Conservation (phyloP, 345 rosid species). For the Erucastrum elatum region DNA sequence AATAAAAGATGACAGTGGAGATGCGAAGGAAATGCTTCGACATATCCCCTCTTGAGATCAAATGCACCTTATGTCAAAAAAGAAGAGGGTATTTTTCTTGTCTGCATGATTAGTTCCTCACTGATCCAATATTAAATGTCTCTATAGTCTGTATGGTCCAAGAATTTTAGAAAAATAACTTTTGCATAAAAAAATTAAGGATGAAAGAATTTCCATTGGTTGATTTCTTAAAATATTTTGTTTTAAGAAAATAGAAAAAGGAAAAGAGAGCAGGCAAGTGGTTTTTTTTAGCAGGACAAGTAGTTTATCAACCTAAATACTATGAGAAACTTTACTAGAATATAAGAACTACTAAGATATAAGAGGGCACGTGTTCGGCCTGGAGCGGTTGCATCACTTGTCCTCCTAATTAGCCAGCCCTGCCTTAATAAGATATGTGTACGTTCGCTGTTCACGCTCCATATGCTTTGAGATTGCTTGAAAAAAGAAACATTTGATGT, state of each 20-base stretch:
- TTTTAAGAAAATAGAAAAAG: not conserved
- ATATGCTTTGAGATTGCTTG: conserved; percentile 59
- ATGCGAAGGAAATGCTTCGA: no score
- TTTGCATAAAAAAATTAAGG: conserved; percentile 1
- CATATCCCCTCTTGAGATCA: not conserved
- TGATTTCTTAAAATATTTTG: conserved; percentile 35
- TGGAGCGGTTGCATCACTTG: not conserved
- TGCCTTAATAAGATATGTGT: conserved; percentile 35
- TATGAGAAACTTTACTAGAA: conserved; percentile 2
- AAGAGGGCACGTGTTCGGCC: not conserved
- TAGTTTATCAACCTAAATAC: not conserved
- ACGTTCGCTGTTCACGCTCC: conserved; percentile 62
- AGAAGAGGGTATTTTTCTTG: not conserved
- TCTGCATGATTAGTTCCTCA: not conserved
- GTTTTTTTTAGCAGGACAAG: not conserved
- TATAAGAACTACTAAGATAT: not conserved
- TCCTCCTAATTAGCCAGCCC: not conserved
- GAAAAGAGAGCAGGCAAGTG: conserved; percentile 35
- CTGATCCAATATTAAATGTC: not conserved
- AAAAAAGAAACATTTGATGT: conserved; percentile 53
- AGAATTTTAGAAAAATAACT: not conserved
- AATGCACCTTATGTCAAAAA: not conserved
- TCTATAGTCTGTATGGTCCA: not conserved
- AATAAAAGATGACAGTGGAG: no score
- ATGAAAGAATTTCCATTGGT: conserved; percentile 43